Conservation (phyloP, 2,329 filamentous ascomycete species). For the Cladosporium austrohemisphaericum region DNA sequence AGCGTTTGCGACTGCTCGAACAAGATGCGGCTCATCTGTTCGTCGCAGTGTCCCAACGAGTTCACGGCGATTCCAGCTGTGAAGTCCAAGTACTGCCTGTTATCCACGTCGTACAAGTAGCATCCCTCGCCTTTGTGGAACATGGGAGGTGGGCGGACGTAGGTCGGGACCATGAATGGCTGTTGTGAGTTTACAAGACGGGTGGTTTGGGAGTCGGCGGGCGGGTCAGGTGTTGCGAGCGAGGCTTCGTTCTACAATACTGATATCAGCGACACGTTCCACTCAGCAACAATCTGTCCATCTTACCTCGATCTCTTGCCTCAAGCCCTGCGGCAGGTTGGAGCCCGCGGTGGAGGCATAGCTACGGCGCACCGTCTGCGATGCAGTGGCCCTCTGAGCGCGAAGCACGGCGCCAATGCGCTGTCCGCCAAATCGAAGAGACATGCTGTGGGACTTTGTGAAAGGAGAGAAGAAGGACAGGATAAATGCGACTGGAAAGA, state of each 20-base stretch:
- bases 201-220: constrained; percentile 68
- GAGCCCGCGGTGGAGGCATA: constrained; percentile 41
- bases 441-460: constrained; percentile 18
- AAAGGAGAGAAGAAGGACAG: background rate
- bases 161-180: constrained; percentile 93
- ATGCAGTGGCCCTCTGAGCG: constrained; percentile 7
- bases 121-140: constrained; percentile 85
- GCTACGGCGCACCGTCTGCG: constrained; percentile 17
- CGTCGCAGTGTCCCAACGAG: constrained; percentile 83
- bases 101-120: constrained; percentile 86
- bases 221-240: constrained; percentile 68
- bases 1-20: constrained; percentile 66
- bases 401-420: constrained; percentile 22
- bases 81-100: constrained; percentile 86
- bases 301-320: constrained; percentile 41
- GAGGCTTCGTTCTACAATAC: constrained; percentile 35
- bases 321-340: constrained; percentile 39
- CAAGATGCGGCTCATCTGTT: constrained; percentile 70
- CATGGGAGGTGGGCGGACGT: constrained; percentile 82
- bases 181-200: constrained; percentile 70
- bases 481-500: background rate
- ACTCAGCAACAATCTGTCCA: background rate
- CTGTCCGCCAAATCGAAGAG: constrained; percentile 22
- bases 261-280: background rate
- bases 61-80: constrained; percentile 96